phyloP scores from a whole-genome alignment of 2,329 filamentous ascomycete genomes.

The Elsinoe perseae region DNA sequence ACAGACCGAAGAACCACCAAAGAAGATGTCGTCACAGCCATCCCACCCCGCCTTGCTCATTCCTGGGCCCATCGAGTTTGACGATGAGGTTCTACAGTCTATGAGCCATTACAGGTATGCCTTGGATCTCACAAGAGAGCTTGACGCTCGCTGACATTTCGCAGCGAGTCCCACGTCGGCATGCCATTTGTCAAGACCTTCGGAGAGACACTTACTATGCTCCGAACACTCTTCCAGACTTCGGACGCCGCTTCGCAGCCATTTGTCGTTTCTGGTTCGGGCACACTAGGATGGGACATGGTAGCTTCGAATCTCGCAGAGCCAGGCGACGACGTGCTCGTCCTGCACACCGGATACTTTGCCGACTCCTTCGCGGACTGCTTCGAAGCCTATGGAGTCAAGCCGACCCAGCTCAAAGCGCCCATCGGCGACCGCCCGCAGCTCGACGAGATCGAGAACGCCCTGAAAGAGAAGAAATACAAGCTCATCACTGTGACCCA shows the following conservation, averaged over 20 bases:
- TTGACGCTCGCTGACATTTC: constrained; percentile 10
- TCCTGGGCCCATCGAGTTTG: constrained; percentile 94
- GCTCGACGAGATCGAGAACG: constrained; percentile 78
- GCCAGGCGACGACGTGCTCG: constrained; percentile 79
- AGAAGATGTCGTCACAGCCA: constrained; percentile 51
- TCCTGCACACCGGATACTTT: constrained; percentile 95
- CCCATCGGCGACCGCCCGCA: constrained; percentile 82
- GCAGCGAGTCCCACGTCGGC: constrained; percentile 87
- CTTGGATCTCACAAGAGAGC: constrained; percentile 13
- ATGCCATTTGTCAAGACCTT: constrained; percentile 83
- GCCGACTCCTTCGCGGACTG: constrained; percentile 91
- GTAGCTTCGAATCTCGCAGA: constrained; percentile 91
- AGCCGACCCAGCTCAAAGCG: constrained; percentile 81
- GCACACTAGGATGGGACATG: constrained; percentile 93
- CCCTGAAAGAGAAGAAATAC: constrained; percentile 82
- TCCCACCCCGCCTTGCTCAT: constrained; percentile 75
- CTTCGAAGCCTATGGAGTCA: constrained; percentile 81
- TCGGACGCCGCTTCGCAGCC: constrained; percentile 75
- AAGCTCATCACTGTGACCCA: constrained; percentile 93
- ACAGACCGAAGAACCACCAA: constrained; percentile 25
- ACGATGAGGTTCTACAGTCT: constrained; percentile 88
- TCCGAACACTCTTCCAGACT: constrained; percentile 92
- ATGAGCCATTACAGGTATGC: constrained; percentile 88
- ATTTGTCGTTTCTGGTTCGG: constrained; percentile 87
- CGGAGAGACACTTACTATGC: constrained; percentile 77